phyloP scores from a whole-genome alignment of 2,329 filamentous ascomycete species.

The Cercospora nicotianae region DNA sequence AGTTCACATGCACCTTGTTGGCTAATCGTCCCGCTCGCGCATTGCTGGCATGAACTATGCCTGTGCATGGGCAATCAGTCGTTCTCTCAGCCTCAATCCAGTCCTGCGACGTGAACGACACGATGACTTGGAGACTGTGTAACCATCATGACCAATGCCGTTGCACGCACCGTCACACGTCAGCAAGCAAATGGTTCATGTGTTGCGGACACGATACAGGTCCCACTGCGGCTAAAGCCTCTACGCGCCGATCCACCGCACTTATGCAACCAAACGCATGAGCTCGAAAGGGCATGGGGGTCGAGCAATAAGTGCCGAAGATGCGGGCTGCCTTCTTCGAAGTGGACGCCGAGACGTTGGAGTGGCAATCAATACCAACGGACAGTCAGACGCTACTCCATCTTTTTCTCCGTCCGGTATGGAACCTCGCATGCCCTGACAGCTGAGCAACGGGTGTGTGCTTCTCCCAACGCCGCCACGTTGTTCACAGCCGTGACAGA shows the following conservation, averaged over 20 bases:
- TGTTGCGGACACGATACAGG: constrained; percentile 16
- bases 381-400: constrained; percentile 10
- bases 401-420: constrained; percentile 14
- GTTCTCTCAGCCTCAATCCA: not conserved
- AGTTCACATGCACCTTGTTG: constrained; percentile 26
- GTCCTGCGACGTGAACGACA: constrained; percentile 1
- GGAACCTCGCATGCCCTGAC: constrained; percentile 20
- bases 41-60: constrained; percentile 27
- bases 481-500: constrained; percentile 23
- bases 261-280: constrained; percentile 28
- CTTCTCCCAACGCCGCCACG: constrained; percentile 27
- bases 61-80: constrained; percentile 22
- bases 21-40: constrained; percentile 17
- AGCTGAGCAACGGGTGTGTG: constrained; percentile 25
- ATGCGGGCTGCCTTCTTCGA: constrained; percentile 16
- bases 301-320: constrained; percentile 15
- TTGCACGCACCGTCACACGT: constrained; percentile 12
- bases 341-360: constrained; percentile 20
- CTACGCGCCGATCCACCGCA: constrained; percentile 29
- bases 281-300: constrained; percentile 22
- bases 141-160: constrained; percentile 15
- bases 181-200: constrained; percentile 17
- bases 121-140: constrained; percentile 23
- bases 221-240: constrained; percentile 28
- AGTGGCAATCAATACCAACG: constrained; percentile 23